Base-by-base conservation (phyloP, 1,284 basidiomycete species). In the Rhodotorula mucilaginosa region DNA sequence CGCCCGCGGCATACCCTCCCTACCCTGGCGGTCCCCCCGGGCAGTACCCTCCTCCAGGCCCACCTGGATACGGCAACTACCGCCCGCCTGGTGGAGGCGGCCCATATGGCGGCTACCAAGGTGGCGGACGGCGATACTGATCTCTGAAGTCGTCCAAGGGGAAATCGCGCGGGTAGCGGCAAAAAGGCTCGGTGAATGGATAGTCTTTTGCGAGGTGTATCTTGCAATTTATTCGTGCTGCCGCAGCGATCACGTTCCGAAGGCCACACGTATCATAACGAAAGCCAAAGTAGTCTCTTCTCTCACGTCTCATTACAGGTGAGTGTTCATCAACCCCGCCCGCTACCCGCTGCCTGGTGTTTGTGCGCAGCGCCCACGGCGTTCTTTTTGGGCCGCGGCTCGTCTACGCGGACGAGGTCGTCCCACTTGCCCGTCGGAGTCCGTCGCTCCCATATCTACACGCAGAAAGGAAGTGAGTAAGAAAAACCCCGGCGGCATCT, bases 381-480 rank as follows among this genome's bases (percentile, higher is more conserved):
- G 15, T 56, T n/a, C 63, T 64, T 65, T 58, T 73, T 70, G 16
- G 39, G 51, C 60, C 66, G 68, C 18, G 72, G 65, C 19, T 31
- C 48, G 16, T 71, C 69, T n/a, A 74, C 67, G 39, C 58, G 51
- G 26, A 74, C 19, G 5, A 65, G 48, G 23, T 47, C 26, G 46
- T 71, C 68, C 60, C 63, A 64, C 15, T 46, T 54, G 29, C 62
- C 67, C 5, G 31, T 52, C 15, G 62, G 63, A 12, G 65, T 67
- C 23, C 73, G 67, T 16, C 73, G 67, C 29, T 72, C 70, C 73
- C 73, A 74, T 52, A 74, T 72, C 73, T 74, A 56, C 8, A 2
- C 16, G 54, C 3, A 7, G 26, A 5, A 5, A 26, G 21, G 18
- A 6, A 21, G 29, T 6, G 31, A n/a, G 47, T 18, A 13, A 19